Percentiles rank a stretch among this genome's conserved stretches.
Evolutionary conservation across 805 yeast species (phyloP).

Genomic region (Candida andamanensis): DNA sequence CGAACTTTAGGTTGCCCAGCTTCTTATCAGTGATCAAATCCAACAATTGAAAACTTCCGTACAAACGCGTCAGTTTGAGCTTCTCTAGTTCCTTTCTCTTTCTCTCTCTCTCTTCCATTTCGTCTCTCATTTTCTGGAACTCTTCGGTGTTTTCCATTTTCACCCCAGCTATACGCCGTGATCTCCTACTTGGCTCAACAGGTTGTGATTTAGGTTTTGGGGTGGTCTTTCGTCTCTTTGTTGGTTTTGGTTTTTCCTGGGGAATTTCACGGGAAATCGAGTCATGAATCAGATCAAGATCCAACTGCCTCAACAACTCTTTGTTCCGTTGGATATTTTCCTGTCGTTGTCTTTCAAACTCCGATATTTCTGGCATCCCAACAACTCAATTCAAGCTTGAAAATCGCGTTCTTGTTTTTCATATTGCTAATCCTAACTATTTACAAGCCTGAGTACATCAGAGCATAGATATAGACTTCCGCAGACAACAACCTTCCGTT

Average conservation of each 20-base stretch:
- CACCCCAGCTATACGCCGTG: slow-evolving; percentile 74
- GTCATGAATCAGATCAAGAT: slow-evolving; percentile 53
- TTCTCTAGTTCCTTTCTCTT: slow-evolving; percentile 40
- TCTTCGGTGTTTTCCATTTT: slow-evolving; percentile 41
- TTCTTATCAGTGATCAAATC: slow-evolving; percentile 48
- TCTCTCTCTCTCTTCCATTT: slow-evolving; percentile 27
- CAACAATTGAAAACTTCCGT: slow-evolving; percentile 59
- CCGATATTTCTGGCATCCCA: slow-evolving; percentile 38
- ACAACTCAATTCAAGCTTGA: not conserved
- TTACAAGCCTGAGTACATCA: slow-evolving; percentile 26
- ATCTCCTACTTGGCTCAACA: slow-evolving; percentile 60
- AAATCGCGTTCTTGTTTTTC: not conserved
- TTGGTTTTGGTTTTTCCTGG: slow-evolving; percentile 9
- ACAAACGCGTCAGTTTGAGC: slow-evolving; percentile 52
- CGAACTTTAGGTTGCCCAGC: slow-evolving; percentile 29
- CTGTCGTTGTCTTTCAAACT: slow-evolving; percentile 65
- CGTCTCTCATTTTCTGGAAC: slow-evolving; percentile 29
- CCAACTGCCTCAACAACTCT: slow-evolving; percentile 65
- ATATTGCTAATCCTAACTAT: too few relatives aligned
- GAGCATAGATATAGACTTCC: slow-evolving; percentile 41
- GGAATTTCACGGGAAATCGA: slow-evolving; percentile 48
- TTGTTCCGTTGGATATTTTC: slow-evolving; percentile 82
- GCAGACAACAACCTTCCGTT: slow-evolving; percentile 31
- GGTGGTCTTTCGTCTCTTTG: slow-evolving; percentile 22
- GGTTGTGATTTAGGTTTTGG: slow-evolving; percentile 20